These are phyloP conservation scores for Cutaneotrichosporon cavernicola DNA, from an alignment of 1,284 basidiomycete species.

Conservation along the genomic window DNA sequence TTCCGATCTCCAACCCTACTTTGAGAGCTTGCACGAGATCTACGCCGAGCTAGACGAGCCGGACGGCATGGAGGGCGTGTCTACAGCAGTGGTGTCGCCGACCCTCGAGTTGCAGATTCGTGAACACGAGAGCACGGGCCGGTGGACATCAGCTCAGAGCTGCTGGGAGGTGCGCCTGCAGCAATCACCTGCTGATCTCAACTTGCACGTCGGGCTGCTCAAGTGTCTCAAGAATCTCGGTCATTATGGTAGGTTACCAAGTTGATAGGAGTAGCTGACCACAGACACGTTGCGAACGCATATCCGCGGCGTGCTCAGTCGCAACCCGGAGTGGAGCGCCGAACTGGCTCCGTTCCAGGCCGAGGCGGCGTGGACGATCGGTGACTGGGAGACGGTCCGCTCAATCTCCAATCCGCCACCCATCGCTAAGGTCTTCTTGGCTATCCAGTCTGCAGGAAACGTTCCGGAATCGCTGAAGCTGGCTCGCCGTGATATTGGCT, in stretches of 20 bases:
- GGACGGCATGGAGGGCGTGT: slow-evolving; percentile 99
- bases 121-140: slow-evolving; percentile 94
- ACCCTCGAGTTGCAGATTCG: slow-evolving; percentile 95
- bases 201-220: slow-evolving; percentile 84
- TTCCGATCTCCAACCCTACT: slow-evolving; percentile 70
- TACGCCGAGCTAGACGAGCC: slow-evolving; percentile 96
- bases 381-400: slow-evolving; percentile 82
- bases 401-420: slow-evolving; percentile 62
- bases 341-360: slow-evolving; percentile 80
- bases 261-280: slow-evolving; percentile 13
- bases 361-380: slow-evolving; percentile 93
- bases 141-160: slow-evolving; percentile 98
- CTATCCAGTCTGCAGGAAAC: slow-evolving; percentile 61
- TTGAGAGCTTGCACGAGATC: slow-evolving; percentile 91
- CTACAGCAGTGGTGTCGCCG: slow-evolving; percentile 81
- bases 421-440: slow-evolving; percentile 77
- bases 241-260: slow-evolving; percentile 75
- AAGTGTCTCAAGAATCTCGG: slow-evolving; percentile 91
- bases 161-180: slow-evolving; percentile 99
- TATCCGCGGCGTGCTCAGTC: slow-evolving; percentile 84
- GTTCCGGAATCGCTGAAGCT: slow-evolving; percentile 61
- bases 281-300: slow-evolving; percentile 93
- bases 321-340: slow-evolving; percentile 78
- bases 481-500: slow-evolving; percentile 75
- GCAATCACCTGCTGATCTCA: slow-evolving; percentile 81